Evolutionary conservation across 2,329 filamentous ascomycete genomes (phyloP).

Genomic region (Graphium sp.): DNA sequence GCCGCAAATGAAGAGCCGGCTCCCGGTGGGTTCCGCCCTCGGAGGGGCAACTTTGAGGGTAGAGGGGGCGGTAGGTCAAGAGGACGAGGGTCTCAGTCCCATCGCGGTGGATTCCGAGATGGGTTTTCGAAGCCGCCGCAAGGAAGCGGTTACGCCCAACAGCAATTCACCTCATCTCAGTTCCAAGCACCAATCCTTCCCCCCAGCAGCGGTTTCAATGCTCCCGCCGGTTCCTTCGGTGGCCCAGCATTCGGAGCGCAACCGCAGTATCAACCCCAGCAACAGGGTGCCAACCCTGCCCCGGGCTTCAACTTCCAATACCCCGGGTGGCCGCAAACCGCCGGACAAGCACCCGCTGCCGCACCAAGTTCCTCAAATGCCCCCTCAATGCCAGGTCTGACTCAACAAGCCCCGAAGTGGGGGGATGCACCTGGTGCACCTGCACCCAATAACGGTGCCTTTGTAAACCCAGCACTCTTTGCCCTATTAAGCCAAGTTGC

Average conservation of each 20-base stretch:
- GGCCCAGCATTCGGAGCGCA: conserved; percentile 12
- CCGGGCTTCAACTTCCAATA: conserved; percentile 26
- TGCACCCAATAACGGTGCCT: no score
- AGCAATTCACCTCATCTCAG: no score
- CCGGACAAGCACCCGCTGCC: conserved; percentile 13
- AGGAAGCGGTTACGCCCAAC: conserved; percentile 12
- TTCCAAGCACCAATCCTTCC: no score
- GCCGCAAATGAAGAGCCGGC: conserved; percentile 21
- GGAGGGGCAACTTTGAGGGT: conserved; percentile 28
- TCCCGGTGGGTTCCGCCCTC: conserved; percentile 17
- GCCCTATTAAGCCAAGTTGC: no score
- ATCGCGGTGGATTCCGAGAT: conserved; percentile 15
- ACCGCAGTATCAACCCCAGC: conserved; percentile 9
- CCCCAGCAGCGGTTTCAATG: no score
- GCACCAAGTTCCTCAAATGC: no score
- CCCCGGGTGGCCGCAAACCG: conserved; percentile 20
- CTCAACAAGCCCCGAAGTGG: no score
- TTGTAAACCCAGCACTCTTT: no score
- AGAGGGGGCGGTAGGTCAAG: conserved; percentile 19
- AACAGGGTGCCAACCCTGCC: conserved; percentile 10
- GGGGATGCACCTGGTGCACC: no score
- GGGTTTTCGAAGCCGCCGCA: conserved; percentile 24
- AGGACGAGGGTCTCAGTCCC: conserved; percentile 17
- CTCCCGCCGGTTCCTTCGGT: no score
- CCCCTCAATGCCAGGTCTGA: no score